Conservation (phyloP, 306 rosid species). For the Lupinus albus region DNA sequence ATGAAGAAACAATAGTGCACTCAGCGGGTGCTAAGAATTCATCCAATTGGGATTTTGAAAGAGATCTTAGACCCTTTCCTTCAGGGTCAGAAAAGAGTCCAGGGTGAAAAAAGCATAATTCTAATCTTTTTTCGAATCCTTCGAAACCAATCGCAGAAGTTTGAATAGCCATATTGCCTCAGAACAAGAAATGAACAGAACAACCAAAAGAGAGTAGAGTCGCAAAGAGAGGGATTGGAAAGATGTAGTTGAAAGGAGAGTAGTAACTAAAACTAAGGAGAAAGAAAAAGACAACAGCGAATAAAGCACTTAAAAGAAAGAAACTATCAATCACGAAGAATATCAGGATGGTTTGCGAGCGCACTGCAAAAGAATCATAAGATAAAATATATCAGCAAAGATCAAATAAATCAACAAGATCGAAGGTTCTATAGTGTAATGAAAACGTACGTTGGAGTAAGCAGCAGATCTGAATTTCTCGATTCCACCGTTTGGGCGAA, state of each 20-base stretch:
- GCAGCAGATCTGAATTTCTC: conserved; percentile 92
- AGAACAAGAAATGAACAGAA: conserved; percentile 1
- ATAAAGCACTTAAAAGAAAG: conserved; percentile 28
- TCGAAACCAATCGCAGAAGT: conserved; percentile 74
- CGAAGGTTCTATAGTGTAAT: background rate
- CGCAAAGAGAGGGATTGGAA: conserved; percentile 52
- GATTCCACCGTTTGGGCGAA: conserved; percentile 83
- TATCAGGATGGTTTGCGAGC: conserved; percentile 91
- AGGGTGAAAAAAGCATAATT: conserved; percentile 54
- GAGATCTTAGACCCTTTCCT: conserved; percentile 63
- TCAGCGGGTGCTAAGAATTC: conserved; percentile 63
- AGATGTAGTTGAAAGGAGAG: conserved; percentile 54
- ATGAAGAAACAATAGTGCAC: conserved; percentile 69
- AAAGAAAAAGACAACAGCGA: conserved; percentile 8
- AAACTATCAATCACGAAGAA: background rate
- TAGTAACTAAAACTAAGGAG: conserved; percentile 37
- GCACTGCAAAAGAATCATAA: conserved; percentile 58
- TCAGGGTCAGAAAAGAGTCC: conserved; percentile 63
- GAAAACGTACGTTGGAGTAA: conserved; percentile 71
- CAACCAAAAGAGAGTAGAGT: conserved; percentile 20
- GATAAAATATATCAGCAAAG: background rate
- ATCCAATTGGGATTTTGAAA: conserved; percentile 59
- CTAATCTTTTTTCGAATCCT: conserved; percentile 74
- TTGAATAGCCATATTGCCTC: conserved; percentile 43
- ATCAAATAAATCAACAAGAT: background rate